Evolutionary conservation across 2,329 filamentous ascomycete species (phyloP).

Genomic region (Ceratocystis papillata): DNA sequence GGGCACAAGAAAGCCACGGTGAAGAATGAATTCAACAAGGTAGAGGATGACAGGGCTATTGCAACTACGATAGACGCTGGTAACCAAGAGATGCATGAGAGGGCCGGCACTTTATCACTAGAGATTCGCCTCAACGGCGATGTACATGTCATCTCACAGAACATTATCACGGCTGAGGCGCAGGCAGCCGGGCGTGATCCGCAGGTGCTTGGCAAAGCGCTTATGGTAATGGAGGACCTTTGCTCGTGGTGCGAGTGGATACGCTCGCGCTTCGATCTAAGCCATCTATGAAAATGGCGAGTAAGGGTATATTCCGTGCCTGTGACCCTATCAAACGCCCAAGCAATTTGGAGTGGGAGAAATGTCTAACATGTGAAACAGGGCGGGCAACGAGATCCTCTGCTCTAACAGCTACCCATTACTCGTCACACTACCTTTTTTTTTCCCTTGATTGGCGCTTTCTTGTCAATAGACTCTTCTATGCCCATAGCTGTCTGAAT

Average conservation of each 20-base stretch:
- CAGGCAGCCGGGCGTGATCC: slow-evolving; percentile 18
- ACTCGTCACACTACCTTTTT: no score
- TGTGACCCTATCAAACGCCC: no score
- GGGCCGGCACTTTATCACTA: slow-evolving; percentile 39
- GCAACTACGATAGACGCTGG: no score
- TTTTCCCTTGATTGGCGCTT: no score
- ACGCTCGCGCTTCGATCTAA: slow-evolving; percentile 31
- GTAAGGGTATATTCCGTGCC: no score
- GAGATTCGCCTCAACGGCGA: slow-evolving; percentile 50
- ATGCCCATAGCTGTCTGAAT: no score
- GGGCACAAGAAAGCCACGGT: background rate
- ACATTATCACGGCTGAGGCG: slow-evolving; percentile 34
- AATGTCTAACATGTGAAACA: no score
- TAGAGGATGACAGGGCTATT: no score
- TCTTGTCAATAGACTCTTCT: no score
- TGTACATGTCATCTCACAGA: slow-evolving; percentile 49
- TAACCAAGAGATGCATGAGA: background rate
- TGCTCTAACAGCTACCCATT: no score
- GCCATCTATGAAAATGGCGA: slow-evolving; percentile 10
- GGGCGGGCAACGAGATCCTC: no score
- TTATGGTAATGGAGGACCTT: slow-evolving; percentile 44
- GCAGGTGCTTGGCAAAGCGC: slow-evolving; percentile 36
- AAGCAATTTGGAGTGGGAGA: no score
- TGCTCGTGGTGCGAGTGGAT: slow-evolving; percentile 47
- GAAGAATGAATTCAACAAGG: background rate